Evolutionary conservation across 2,329 filamentous ascomycete species (phyloP).

Genomic region (Apiospora saccharicola): DNA sequence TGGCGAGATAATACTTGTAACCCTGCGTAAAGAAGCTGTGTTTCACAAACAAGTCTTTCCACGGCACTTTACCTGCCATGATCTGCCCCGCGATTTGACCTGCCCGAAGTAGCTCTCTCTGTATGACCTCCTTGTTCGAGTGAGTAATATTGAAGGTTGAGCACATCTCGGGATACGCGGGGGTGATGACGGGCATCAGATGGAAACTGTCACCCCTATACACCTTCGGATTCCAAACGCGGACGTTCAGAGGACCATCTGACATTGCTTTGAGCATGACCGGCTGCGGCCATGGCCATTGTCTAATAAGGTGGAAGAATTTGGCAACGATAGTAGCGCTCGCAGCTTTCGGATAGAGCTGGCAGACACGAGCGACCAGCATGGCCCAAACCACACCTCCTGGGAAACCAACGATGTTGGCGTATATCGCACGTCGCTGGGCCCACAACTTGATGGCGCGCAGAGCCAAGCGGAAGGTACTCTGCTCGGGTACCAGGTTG

Average conservation of each 20-base stretch:
- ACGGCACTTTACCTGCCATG: constrained; percentile 75
- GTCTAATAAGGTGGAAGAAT: constrained; percentile 90
- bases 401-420: constrained; percentile 95
- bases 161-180: constrained; percentile 97
- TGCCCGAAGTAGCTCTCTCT: constrained; percentile 81
- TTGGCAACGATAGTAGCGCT: constrained; percentile 89
- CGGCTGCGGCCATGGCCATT: constrained; percentile 95
- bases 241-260: constrained; percentile 78
- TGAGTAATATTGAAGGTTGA: constrained; percentile 92
- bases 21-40: constrained; percentile 93
- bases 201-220: constrained; percentile 85
- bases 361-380: constrained; percentile 93
- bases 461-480: constrained; percentile 87
- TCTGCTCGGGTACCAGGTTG: constrained; percentile 84
- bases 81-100: constrained; percentile 82
- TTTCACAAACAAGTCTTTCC: constrained; percentile 88
- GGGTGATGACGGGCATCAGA: constrained; percentile 98
- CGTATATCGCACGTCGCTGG: constrained; percentile 89
- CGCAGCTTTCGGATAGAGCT: constrained; percentile 92
- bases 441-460: constrained; percentile 97
- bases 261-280: constrained; percentile 90
- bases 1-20: constrained; percentile 94
- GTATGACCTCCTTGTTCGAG: constrained; percentile 85
- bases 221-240: constrained; percentile 94
- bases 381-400: constrained; percentile 98